Evolutionary conservation across 306 rosid genomes (phyloP).

Genomic region (Betula pendula): DNA sequence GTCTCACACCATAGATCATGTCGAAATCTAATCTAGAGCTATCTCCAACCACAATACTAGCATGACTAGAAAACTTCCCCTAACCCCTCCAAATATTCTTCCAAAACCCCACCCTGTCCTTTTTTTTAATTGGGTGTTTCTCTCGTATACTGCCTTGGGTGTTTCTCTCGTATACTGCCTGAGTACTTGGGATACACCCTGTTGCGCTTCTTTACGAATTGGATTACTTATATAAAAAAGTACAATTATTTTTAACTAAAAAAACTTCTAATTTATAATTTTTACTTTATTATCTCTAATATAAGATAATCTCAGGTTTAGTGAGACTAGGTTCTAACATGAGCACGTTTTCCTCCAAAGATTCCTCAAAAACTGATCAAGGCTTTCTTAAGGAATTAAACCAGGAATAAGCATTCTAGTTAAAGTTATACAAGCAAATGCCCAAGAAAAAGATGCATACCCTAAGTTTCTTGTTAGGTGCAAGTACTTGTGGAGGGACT

Average conservation of each 20-base stretch:
- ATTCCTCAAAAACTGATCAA: background rate
- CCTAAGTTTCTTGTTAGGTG: constrained; percentile 94
- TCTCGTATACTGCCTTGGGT: too few relatives aligned
- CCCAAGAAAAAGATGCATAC: constrained; percentile 49
- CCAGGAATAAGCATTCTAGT: background rate
- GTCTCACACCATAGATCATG: too few relatives aligned
- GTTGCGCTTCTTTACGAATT: too few relatives aligned
- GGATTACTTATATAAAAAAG: too few relatives aligned
- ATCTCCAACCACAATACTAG: too few relatives aligned
- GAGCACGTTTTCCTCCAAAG: background rate
- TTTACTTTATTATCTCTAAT: background rate
- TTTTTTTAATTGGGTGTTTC: too few relatives aligned
- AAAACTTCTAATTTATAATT: background rate
- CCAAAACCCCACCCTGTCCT: too few relatives aligned
- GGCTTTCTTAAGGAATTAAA: background rate
- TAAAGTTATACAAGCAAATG: constrained; percentile 5
- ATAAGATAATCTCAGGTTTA: background rate
- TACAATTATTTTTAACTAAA: background rate
- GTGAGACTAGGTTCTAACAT: background rate
- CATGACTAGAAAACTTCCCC: too few relatives aligned
- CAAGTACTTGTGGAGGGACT: constrained; percentile 83
- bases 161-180: too few relatives aligned
- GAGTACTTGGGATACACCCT: too few relatives aligned
- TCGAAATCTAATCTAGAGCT: too few relatives aligned
- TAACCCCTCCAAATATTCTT: too few relatives aligned